Evolutionary conservation across 768 basidiomycete genomes (phyloP), one percentile per base, ranked within the genome.

Genomic region (Auriscalpium microsporum): DNA sequence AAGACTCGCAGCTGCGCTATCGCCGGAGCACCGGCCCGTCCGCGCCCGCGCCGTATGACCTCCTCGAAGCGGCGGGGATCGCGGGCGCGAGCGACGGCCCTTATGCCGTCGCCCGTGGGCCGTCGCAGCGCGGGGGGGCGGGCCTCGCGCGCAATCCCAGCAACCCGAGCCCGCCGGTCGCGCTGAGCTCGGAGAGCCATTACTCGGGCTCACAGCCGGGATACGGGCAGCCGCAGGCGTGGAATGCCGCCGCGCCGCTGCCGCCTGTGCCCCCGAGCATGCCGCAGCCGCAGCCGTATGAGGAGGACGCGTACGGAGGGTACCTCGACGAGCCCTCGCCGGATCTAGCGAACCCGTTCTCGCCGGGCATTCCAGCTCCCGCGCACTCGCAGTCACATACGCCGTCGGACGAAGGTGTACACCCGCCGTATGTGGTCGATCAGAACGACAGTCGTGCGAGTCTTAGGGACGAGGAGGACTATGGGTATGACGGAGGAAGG

Each of bases 381-480:
- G 42, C 9, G n/a, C 36, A 49, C 23, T 10, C 36, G n/a, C 21
- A 38, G 33, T 42, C 49, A 9, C 36, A 49, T 21, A n/a, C 36
- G 10, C 21, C 48, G 33, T 42, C 49, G 9, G 28, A 21, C 45
- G 16, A 37, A 10, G 52, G 44, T 19, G 37, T 28, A n/a, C 49
- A 33, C 16, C 51, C 33, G 36, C 50, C 53, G n/a, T 36, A 45
- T 3, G 52, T 46, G 28, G 53, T 55, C 17, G 56, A 53, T 50
- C 62, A 62, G 23, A 62, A 65, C 7, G 66, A 68, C 5, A 55
- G 56, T 38, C 58, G 64, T 16, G 48, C 50, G 59, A 69, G 68
- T 54, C 40, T 69, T 33, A 56, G 65, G 16, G 70, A 72, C 28
- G 68, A 70, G 10, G 69, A 70, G 46, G 71, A 72, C 40, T 69